These are phyloP conservation scores for Heracleum sosnowskyi DNA, from an alignment of 129 eudicot genomes.

Conservation along the genomic window DNA sequence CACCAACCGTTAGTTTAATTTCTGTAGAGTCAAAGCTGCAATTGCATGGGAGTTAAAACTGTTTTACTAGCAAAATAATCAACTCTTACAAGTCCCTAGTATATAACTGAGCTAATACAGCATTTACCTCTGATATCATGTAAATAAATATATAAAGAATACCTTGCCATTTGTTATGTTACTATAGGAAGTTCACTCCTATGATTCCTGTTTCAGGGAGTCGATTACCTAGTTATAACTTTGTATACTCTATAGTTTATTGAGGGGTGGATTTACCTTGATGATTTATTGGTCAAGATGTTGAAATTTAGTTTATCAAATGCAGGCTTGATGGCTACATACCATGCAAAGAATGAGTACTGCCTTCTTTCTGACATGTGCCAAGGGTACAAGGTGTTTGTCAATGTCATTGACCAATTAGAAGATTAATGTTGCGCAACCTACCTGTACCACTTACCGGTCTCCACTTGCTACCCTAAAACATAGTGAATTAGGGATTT, in stretches of 20 bases:
- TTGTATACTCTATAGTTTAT: too few relatives aligned
- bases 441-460: neutral
- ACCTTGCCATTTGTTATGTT: neutral
- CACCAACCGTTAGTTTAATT: neutral
- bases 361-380: conserved; percentile 91
- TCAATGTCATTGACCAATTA: conserved; percentile 63
- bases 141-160: neutral
- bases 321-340: conserved; percentile 83
- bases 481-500: neutral
- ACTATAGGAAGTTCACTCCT: neutral
- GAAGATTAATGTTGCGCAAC: conserved; percentile 29
- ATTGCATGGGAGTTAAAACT: neutral
- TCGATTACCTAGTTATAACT: neutral
- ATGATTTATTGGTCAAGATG: neutral
- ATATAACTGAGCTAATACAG: neutral
- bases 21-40: neutral
- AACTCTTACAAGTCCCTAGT: neutral
- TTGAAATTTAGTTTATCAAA: neutral
- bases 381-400: conserved; percentile 81
- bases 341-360: conserved; percentile 92
- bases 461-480: neutral
- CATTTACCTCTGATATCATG: neutral
- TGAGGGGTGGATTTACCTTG: neutral
- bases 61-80: neutral
- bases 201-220: neutral